Base-by-base conservation (phyloP, 768 basidiomycete species). In the Rhizopogon sp. region DNA sequence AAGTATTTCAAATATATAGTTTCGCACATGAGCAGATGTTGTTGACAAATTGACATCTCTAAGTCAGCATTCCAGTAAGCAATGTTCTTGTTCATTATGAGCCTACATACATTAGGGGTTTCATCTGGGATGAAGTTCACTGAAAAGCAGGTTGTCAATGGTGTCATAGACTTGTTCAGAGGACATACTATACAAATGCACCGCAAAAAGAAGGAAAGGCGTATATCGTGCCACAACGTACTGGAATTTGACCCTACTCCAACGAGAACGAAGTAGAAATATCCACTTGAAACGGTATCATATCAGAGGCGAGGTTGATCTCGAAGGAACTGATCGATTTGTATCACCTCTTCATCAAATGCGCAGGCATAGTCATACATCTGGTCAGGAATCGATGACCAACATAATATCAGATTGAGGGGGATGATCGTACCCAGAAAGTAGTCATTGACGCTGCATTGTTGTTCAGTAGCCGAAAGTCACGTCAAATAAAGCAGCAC, bases 21-120 rank as follows among this genome's bases (percentile, higher is more conserved):
- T 29, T 8, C 13, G 17, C 37, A 56, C 55, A 8, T 31, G 55
- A 53, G 29, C 52, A 41, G 13, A 53, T 17, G n/a, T 41, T 52
- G 33, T 56, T 42, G 20, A 56, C 25, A 7, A 43, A 42, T 28
- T 31, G 51, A n/a, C 55, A 56, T 13, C 10, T 56, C 55, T 56
- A 52, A 13, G 39, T 35, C 20, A 20, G 17, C 17, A 13, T 1
- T 35, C 46, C 20, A 22, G 20, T 47, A 47, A 54, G 51, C 25
- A 25, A 25, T 4, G 39, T 1, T 20, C 16, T 37, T 25, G 35
- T n/a, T 9, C 6, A 17, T 17, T 8, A 11, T n/a, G 9, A 31
- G 22, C 13, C 41, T 2, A 53, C 31, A 53, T 37, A 42, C 37
- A 53, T 33, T 44, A 2, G 50, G 35, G 14, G 22, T 22, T 28